phyloP scores from a whole-genome alignment of 2,329 filamentous ascomycete genomes.

The Neonectria coccinea region DNA sequence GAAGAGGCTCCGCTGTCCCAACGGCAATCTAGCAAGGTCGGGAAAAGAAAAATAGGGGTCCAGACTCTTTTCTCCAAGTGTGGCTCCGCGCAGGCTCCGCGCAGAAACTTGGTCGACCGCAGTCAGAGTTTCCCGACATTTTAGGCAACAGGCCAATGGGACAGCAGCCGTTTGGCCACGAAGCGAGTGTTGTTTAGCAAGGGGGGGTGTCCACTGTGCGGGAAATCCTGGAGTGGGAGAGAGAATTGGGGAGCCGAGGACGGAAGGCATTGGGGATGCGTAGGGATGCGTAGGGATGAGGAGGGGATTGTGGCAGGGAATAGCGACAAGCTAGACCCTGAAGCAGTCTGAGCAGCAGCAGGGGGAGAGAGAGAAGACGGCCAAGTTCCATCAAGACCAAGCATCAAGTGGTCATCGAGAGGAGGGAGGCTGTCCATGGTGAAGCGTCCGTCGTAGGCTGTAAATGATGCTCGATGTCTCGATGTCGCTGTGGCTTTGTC shows the following conservation, averaged over 20 bases:
- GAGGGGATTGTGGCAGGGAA: not conserved
- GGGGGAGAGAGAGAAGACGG: conserved; percentile 1
- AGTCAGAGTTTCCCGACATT: not conserved
- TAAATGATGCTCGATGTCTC: not conserved
- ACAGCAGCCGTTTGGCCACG: conserved; percentile 27
- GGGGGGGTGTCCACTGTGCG: conserved; percentile 34
- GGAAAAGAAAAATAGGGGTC: conserved; percentile 40
- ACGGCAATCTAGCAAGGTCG: conserved; percentile 8
- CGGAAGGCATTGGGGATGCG: not conserved
- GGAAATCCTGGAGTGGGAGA: conserved; percentile 39
- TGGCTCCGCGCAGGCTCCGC: not conserved
- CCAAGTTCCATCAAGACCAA: not conserved
- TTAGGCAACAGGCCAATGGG: conserved; percentile 32
- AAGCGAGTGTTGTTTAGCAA: conserved; percentile 10
- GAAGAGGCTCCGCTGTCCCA: conserved; percentile 24
- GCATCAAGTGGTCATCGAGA: not conserved
- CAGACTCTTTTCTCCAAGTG: conserved; percentile 27
- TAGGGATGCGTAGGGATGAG: not conserved
- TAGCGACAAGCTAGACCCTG: not conserved
- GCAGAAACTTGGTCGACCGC: not conserved
- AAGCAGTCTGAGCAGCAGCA: conserved; percentile 5
- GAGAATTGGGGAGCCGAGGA: not conserved
- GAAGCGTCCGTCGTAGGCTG: not conserved
- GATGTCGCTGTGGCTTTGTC: too few species aligned
- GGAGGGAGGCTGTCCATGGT: not conserved